These are phyloP conservation scores for Peronosclerospora sorghi DNA, from an alignment of 352 stramenopile genomes.

Conservation along the genomic window DNA sequence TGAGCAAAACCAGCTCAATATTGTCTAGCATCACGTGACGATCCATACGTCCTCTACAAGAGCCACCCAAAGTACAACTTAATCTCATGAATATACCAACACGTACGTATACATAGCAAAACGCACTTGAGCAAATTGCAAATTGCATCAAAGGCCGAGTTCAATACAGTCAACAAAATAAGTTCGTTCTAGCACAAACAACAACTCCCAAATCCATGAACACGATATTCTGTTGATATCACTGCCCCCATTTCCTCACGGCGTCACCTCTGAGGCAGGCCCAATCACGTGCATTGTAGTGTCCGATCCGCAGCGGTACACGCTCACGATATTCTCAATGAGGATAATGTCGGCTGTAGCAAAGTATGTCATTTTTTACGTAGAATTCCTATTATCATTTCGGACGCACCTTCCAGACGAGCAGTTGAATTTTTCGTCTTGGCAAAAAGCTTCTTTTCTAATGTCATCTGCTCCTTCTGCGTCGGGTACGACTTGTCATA, in stretches of 20 bases:
- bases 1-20: conserved; percentile 84
- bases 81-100: background rate
- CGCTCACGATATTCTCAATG: conserved; percentile 84
- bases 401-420: conserved; percentile 58
- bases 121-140: conserved; percentile 81
- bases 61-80: background rate
- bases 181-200: conserved; percentile 70
- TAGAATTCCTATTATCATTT: no score
- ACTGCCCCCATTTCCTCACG: no score
- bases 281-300: conserved; percentile 85
- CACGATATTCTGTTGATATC: no score
- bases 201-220: background rate
- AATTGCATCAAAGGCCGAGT: conserved; percentile 76
- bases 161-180: conserved; percentile 78
- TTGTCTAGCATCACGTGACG: conserved; percentile 85
- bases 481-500: conserved; percentile 85
- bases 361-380: no score
- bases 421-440: conserved; percentile 87
- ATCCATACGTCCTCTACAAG: conserved; percentile 64
- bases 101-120: background rate
- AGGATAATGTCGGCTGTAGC: conserved; percentile 76
- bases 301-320: conserved; percentile 83
- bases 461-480: conserved; percentile 73
- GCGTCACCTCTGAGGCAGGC: conserved; percentile 72
- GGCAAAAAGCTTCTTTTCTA: conserved; percentile 85